These are phyloP conservation scores for Xerocomus brunneocitrinus DNA, from an alignment of 768 basidiomycete genomes.

Conservation along the genomic window DNA sequence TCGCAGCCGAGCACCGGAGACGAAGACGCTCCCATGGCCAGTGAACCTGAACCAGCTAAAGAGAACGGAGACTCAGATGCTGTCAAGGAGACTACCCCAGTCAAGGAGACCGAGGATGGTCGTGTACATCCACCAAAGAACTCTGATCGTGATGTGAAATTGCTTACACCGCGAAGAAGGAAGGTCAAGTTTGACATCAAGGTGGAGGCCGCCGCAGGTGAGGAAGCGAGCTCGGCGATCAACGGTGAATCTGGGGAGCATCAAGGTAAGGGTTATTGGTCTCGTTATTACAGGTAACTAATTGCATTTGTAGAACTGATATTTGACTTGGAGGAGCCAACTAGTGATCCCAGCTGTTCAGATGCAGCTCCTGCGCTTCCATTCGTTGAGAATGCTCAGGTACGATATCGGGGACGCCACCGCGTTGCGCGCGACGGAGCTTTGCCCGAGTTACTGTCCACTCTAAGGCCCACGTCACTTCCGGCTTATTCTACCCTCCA, in stretches of 20 bases:
- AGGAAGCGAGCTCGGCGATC: slow-evolving; percentile 32
- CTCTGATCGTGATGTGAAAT: slow-evolving; percentile 18
- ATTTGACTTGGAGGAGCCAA: slow-evolving; percentile 64
- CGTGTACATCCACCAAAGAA: slow-evolving; percentile 15
- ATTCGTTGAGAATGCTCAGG: slow-evolving; percentile 28
- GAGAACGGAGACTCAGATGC: slow-evolving; percentile 10
- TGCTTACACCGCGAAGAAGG: slow-evolving; percentile 42
- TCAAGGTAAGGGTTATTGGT: slow-evolving; percentile 41
- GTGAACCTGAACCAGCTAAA: slow-evolving; percentile 6
- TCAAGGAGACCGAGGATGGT: slow-evolving; percentile 9
- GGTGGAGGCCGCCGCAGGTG: slow-evolving; percentile 49
- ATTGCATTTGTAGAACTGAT: slow-evolving; percentile 49
- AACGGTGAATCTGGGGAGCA: slow-evolving; percentile 32
- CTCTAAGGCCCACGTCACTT: slow-evolving; percentile 64
- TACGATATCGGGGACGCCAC: slow-evolving; percentile 22
- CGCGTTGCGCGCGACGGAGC: slow-evolving; percentile 34
- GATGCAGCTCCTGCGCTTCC: slow-evolving; percentile 36
- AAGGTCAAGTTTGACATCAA: slow-evolving; percentile 73
- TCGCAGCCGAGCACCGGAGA: slow-evolving; percentile 6
- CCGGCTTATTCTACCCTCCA: slow-evolving; percentile 61
- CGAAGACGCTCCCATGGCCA: slow-evolving; percentile 8
- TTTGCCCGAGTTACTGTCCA: slow-evolving; percentile 53
- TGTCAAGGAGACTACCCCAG: slow-evolving; percentile 7
- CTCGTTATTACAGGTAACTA: not conserved
- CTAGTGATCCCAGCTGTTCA: slow-evolving; percentile 28